Evolutionary conservation across 2,329 filamentous ascomycete species (phyloP).

Genomic region (Alternaria brassicae): DNA sequence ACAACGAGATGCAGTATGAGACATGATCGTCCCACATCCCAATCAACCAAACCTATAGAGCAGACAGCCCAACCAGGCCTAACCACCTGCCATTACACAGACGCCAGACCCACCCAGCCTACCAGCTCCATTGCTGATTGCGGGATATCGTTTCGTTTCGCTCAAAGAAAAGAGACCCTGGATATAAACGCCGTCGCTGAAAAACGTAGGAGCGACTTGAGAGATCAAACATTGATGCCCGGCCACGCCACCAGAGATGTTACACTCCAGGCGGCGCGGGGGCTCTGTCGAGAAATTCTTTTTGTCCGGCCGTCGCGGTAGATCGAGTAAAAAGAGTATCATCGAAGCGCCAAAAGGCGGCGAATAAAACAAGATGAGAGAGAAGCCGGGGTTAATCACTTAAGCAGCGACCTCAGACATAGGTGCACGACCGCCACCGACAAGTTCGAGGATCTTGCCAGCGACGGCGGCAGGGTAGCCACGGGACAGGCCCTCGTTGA

Average conservation of each 20-base stretch:
- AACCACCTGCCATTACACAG: constrained; percentile 1
- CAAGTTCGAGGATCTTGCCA: constrained; percentile 90
- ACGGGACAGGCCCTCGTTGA: constrained; percentile 87
- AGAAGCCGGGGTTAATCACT: not conserved
- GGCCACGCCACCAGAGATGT: constrained; percentile 24
- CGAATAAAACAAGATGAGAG: constrained; percentile 17
- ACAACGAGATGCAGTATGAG: constrained; percentile 3
- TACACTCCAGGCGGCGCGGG: constrained; percentile 19
- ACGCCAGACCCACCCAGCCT: constrained; percentile 14
- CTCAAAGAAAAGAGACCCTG: constrained; percentile 1
- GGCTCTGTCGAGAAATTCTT: constrained; percentile 24
- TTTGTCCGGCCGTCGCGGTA: constrained; percentile 30
- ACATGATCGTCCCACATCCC: not conserved
- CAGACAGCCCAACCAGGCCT: constrained; percentile 7
- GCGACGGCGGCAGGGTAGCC: constrained; percentile 92
- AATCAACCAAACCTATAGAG: not conserved
- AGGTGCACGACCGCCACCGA: constrained; percentile 55
- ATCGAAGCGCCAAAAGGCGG: constrained; percentile 12
- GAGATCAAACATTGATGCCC: constrained; percentile 22
- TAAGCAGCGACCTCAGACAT: constrained; percentile 30
- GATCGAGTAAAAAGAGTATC: constrained; percentile 14
- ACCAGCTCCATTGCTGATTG: constrained; percentile 17
- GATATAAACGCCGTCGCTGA: constrained; percentile 37
- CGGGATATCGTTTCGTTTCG: constrained; percentile 19
- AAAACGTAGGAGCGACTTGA: constrained; percentile 27